Conservation (phyloP, 805 yeast genomes). For the Barnettozyma sucrosica region DNA sequence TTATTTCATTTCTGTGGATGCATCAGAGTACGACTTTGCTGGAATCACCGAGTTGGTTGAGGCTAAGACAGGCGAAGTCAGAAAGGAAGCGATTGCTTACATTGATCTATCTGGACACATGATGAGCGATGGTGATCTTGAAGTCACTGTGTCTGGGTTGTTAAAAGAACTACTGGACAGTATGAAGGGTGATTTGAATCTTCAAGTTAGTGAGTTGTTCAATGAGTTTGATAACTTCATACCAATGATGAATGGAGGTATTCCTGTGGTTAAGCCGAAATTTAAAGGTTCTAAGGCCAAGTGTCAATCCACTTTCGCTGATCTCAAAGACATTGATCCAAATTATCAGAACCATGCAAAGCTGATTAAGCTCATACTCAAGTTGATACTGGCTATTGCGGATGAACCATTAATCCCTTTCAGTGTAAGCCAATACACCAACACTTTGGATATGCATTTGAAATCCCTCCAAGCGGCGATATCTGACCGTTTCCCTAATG, state of each 20-base stretch:
- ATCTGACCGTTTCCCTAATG: constrained; percentile 15
- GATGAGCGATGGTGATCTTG: constrained; percentile 42
- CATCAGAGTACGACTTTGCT: constrained; percentile 69
- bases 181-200: constrained; percentile 23
- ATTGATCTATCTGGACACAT: constrained; percentile 64
- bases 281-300: constrained; percentile 16
- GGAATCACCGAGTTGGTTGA: constrained; percentile 82
- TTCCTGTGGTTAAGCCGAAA: constrained; percentile 63
- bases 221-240: constrained; percentile 53
- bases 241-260: constrained; percentile 60
- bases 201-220: constrained; percentile 24
- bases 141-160: constrained; percentile 60
- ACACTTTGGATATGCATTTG: constrained; percentile 37
- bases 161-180: constrained; percentile 35
- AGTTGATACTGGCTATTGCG: constrained; percentile 49
- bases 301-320: constrained; percentile 59
- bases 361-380: constrained; percentile 50
- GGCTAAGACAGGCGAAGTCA: constrained; percentile 43
- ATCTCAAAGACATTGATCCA: constrained; percentile 48
- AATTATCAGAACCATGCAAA: constrained; percentile 49
- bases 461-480: constrained; percentile 42
- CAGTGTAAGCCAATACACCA: constrained; percentile 43
- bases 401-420: constrained; percentile 78
- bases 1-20: constrained; percentile 82
- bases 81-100: constrained; percentile 59